Base-by-base conservation (phyloP, 2,329 filamentous ascomycete genomes). In the Aureobasidium leucospermi region DNA sequence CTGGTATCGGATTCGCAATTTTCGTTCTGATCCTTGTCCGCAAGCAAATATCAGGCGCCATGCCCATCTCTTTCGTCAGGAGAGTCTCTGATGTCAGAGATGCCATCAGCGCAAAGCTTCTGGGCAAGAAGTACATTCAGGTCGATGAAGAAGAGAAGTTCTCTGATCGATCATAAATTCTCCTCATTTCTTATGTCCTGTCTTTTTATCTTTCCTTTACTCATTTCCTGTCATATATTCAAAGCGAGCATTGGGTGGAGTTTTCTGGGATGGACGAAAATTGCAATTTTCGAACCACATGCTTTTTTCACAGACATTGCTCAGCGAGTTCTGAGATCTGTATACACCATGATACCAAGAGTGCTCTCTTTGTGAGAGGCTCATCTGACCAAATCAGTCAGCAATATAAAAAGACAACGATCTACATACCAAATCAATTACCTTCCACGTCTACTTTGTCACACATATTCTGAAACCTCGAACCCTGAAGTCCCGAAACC, bases 121-220 rank as follows among this genome's bases (percentile, higher is more conserved):
- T 65, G n/a, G 65, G 63, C 38, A 57, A 57, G 32, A 58, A 58
- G 39, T 67, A 67, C 51, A 42, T 53, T 8, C 47, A 57, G 36
- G 39, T 67, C 16, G 56, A 57, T 11, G 63, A 65, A 36, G 61
- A 63, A 51, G 65, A 67, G 53, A 48, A 51, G 28, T 60, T 15
- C 23, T 39, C 39, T 23, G 58, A 59, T 29, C 56, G 29, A 34
- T 51, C 46, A 10, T 58, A 36, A 32, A 6, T 46, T 13, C 16
- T 13, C 32, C 9, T 29, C 8, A 9, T 29, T 23, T 36, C 10
- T n/a, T 58, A 29, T 58, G 45, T 42, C 41, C n/a, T 34, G 42
- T 48, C 43, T 48, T 47, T 10, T 57, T 10, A 9, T 38, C 16
- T 48, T 49, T 49, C 16, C 10, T 58, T 45, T n/a, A 49, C 34